These are phyloP conservation scores for Irpex sp. DNA, from an alignment of 1,284 basidiomycete species.

Conservation along the genomic window DNA sequence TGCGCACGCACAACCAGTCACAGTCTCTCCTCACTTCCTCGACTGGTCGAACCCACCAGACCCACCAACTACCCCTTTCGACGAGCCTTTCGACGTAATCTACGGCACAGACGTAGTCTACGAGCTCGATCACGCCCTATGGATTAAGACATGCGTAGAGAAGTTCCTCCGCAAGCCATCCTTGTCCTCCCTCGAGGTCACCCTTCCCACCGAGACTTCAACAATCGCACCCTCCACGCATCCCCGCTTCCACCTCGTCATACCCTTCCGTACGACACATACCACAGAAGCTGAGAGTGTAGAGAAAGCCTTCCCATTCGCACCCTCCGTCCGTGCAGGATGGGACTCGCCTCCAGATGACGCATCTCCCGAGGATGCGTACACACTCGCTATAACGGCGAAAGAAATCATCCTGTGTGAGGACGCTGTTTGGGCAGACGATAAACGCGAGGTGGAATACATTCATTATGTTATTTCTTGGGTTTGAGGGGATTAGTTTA, in stretches of 20 bases:
- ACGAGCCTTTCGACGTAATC: slow-evolving; percentile 59
- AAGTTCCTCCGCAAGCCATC: slow-evolving; percentile 48
- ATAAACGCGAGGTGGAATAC: slow-evolving; percentile 47
- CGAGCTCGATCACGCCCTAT: slow-evolving; percentile 61
- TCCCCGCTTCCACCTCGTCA: slow-evolving; percentile 65
- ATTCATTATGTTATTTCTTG: slow-evolving; percentile 66
- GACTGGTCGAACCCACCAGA: slow-evolving; percentile 59
- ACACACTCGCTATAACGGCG: slow-evolving; percentile 37
- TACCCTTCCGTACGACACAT: slow-evolving; percentile 71
- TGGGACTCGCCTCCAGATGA: not conserved
- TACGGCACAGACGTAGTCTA: slow-evolving; percentile 79
- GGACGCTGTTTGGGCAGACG: slow-evolving; percentile 31
- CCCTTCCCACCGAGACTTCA: not conserved
- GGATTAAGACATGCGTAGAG: slow-evolving; percentile 60
- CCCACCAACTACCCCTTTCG: slow-evolving; percentile 20
- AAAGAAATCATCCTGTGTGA: slow-evolving; percentile 57
- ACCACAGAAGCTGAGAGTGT: slow-evolving; percentile 53
- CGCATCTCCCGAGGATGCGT: not conserved
- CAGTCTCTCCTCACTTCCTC: slow-evolving; percentile 36
- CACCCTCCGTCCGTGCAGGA: slow-evolving; percentile 6
- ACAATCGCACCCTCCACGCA: not conserved
- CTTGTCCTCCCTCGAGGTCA: not conserved
- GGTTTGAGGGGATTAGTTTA: slow-evolving; percentile 21
- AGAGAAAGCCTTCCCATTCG: slow-evolving; percentile 49
- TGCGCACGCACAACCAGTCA: slow-evolving; percentile 1